Conservation (phyloP, 2,329 filamentous ascomycete genomes). For the Neofusicoccum sp. region DNA sequence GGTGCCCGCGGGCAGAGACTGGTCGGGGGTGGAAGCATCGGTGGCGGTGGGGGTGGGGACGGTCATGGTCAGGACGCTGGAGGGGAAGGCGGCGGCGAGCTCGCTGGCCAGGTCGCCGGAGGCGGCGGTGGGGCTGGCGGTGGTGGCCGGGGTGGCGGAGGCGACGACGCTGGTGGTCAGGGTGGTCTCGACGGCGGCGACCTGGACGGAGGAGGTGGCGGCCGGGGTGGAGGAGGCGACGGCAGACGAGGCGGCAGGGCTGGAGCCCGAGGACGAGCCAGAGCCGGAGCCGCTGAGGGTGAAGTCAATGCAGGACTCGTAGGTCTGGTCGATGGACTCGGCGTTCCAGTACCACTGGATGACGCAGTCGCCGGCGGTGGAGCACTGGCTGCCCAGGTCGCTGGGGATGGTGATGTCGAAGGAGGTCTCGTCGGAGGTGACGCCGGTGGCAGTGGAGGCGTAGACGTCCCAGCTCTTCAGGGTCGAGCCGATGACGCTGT, state of each 20-base stretch:
- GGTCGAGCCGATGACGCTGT: constrained; percentile 52
- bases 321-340: constrained; percentile 56
- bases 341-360: constrained; percentile 66
- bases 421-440: constrained; percentile 45
- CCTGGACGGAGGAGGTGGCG: constrained; percentile 25
- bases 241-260: constrained; percentile 9
- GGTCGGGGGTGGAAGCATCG: constrained; percentile 2
- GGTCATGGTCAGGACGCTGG: constrained; percentile 10
- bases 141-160: background rate
- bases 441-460: constrained; percentile 47
- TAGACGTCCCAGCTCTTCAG: constrained; percentile 58
- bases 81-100: constrained; percentile 6
- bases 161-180: constrained; percentile 5
- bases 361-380: constrained; percentile 51
- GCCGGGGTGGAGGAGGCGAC: background rate
- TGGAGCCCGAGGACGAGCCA: constrained; percentile 21
- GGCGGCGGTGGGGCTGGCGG: background rate
- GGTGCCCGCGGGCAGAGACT: background rate
- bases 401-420: constrained; percentile 56
- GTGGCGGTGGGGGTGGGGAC: constrained; percentile 5
- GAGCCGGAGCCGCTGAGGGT: constrained; percentile 39
- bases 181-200: background rate
- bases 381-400: constrained; percentile 47
- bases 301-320: constrained; percentile 64
- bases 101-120: background rate